Base-by-base conservation (phyloP, 257 asterid genomes). In the Haberlea rhodopensis region DNA sequence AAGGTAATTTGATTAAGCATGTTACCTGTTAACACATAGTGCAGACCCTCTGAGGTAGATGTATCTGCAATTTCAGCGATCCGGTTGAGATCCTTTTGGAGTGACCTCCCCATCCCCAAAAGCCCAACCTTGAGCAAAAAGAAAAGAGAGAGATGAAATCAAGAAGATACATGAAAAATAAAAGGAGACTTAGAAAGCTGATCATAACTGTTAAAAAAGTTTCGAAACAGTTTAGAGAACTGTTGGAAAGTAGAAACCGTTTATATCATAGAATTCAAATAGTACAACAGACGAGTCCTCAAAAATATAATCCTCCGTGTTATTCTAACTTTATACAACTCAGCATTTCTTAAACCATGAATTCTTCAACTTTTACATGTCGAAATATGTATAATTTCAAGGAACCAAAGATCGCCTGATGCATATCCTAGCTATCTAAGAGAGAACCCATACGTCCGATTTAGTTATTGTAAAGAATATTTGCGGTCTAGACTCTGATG, bases 51-150 rank as follows among this genome's bases (percentile, higher is more conserved):
- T 0, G 95, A 60, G 48, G 84, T 87, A 76, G 99, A 92, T 70
- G 97, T 92, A 78, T 91, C 95, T 24, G 98, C 96, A 73, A 75
- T 80, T 78, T 89, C 87, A 11, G 98, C 98, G 71, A 91, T 90
- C 66, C 87, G 81, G 73, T 89, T 91, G 58, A 92, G 94, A 78
- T 92, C 97, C 79, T 59, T 78, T 69, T 89, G 99, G 40, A 92
- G 94, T 54, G 99, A 81, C 79, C 94, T 82, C 40, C 84, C 99
- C 83, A 82, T 69, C 66, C 99, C 99, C 82, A 90, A 80, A 51
- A 92, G 78, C 2, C 96, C 99, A 75, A 89, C 99, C 99, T 92
- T 69, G 2, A 74, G 31, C 66, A 66, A 62, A 26, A 69, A 60
- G 24, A 69, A 37, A 27, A 15, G 7, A 60, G 32, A n/a, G 13